These are phyloP conservation scores for Russula vinacea DNA, from an alignment of 768 basidiomycete species.

Conservation along the genomic window DNA sequence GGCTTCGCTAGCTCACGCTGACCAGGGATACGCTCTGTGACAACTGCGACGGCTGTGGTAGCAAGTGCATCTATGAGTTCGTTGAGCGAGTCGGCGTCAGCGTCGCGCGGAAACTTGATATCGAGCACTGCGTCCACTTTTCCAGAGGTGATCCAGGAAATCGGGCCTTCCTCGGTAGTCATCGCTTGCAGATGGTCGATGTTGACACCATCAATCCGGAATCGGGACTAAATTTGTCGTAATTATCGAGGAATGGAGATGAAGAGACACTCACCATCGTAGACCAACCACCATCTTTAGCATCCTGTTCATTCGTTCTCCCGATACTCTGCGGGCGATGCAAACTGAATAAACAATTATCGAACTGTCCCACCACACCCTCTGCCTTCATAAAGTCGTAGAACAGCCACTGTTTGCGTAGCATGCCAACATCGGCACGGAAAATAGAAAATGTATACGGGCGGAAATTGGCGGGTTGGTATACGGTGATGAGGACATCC, in stretches of 20 bases:
- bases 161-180: conserved; percentile 77
- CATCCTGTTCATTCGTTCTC: conserved; percentile 79
- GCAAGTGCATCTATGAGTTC: conserved; percentile 87
- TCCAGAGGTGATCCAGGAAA: conserved; percentile 97
- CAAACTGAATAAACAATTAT: conserved; percentile 94
- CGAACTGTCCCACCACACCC: conserved; percentile 94
- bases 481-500: conserved; percentile 89
- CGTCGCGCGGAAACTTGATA: conserved; percentile 91
- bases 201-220: conserved; percentile 94
- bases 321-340: conserved; percentile 97
- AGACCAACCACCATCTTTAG: conserved; percentile 74
- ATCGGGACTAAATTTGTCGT: conserved; percentile 62
- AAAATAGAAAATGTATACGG: conserved; percentile 93
- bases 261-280: conserved; percentile 16
- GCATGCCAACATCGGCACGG: conserved; percentile 76
- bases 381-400: conserved; percentile 91
- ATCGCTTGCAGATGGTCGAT: conserved; percentile 92
- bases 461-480: conserved; percentile 89
- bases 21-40: conserved; percentile 73
- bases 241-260: neutral
- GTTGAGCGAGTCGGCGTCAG: conserved; percentile 66
- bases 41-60: conserved; percentile 51
- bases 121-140: conserved; percentile 96
- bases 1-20: conserved; percentile 85
- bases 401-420: conserved; percentile 93